These are phyloP conservation scores for Solanum etuberosum DNA, from an alignment of 257 asterid genomes.

Conservation along the genomic window DNA sequence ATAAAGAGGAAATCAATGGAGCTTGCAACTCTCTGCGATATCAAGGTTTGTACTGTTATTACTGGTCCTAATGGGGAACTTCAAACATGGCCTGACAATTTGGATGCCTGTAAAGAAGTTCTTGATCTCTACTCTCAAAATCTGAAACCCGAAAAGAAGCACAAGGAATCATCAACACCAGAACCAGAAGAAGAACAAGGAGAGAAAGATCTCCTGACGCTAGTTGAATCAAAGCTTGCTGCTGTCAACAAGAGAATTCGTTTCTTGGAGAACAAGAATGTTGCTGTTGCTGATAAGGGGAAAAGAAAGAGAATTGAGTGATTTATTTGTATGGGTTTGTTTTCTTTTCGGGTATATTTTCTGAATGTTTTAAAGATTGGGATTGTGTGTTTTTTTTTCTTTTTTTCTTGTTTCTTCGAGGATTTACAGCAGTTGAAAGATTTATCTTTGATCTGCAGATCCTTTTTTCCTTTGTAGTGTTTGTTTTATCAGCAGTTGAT, in stretches of 20 bases:
- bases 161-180: neutral
- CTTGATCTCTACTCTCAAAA: neutral
- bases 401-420: neutral
- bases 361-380: neutral
- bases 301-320: neutral
- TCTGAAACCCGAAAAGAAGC: neutral
- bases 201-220: neutral
- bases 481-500: neutral
- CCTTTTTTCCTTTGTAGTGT: neutral
- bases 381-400: no score
- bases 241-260: neutral
- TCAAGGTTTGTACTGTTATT: neutral
- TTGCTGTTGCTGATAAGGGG: neutral
- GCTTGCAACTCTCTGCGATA: neutral
- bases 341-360: neutral
- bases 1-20: neutral
- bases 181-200: neutral
- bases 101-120: neutral
- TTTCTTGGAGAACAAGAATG: neutral
- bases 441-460: neutral
- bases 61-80: neutral
- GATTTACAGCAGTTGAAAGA: neutral
- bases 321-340: neutral
- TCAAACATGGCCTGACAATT: neutral
- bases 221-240: neutral